phyloP scores from a whole-genome alignment of 2,329 filamentous ascomycete species.

The Aureobasidium sp. region DNA sequence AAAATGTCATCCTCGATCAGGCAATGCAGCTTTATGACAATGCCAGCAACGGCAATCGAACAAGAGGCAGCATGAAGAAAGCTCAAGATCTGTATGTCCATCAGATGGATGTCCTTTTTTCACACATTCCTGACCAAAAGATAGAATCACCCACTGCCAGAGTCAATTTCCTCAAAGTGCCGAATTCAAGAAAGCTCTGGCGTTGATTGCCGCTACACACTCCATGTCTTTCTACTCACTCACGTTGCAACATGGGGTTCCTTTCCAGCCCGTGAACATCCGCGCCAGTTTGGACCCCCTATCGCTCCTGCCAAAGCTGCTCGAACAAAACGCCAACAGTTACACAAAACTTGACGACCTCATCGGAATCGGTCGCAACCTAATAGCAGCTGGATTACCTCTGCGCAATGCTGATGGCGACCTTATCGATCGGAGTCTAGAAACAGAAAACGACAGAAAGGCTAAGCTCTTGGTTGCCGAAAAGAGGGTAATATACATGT shows the following conservation, averaged over 20 bases:
- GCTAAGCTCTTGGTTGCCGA: constrained; percentile 40
- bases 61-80: constrained; percentile 68
- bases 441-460: neutral
- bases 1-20: constrained; percentile 54
- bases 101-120: constrained; percentile 5
- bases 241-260: constrained; percentile 70
- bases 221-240: constrained; percentile 68
- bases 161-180: constrained; percentile 48
- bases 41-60: constrained; percentile 72
- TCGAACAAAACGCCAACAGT: constrained; percentile 67
- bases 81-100: constrained; percentile 63
- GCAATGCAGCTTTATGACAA: constrained; percentile 71
- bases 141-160: constrained; percentile 58
- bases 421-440: constrained; percentile 27
- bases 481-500: constrained; percentile 69
- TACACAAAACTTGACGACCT: constrained; percentile 72
- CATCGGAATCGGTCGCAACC: constrained; percentile 59
- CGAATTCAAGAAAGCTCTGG: constrained; percentile 51
- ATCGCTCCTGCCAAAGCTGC: constrained; percentile 62
- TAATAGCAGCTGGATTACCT: constrained; percentile 50
- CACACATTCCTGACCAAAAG: constrained; percentile 23
- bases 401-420: constrained; percentile 23
- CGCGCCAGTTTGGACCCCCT: constrained; percentile 71
- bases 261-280: constrained; percentile 70
- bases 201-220: constrained; percentile 66